These are phyloP conservation scores for Pichia sp. DNA, from an alignment of 1,139 yeast species.

Conservation along the genomic window DNA sequence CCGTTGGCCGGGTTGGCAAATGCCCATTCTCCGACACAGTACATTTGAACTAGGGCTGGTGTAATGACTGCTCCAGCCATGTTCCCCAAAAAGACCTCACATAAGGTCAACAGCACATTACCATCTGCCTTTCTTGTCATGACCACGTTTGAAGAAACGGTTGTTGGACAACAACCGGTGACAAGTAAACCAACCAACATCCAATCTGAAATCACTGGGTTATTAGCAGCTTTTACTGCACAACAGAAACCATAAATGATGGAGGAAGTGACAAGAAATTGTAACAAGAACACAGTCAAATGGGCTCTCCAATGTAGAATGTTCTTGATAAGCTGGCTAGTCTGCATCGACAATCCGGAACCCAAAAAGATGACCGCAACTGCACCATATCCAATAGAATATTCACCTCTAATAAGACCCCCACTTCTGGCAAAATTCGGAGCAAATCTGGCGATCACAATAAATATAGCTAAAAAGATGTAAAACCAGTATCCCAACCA, in stretches of 20 bases:
- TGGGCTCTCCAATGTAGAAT: conserved; percentile 78
- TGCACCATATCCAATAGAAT: conserved; percentile 76
- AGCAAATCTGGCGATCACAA: conserved; percentile 66
- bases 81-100: conserved; percentile 83
- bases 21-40: conserved; percentile 46
- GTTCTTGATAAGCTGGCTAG: conserved; percentile 50
- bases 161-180: conserved; percentile 84
- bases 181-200: conserved; percentile 72
- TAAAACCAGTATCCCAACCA: conserved; percentile 53
- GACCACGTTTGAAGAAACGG: conserved; percentile 81
- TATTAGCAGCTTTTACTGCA: conserved; percentile 54
- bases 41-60: conserved; percentile 77
- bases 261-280: conserved; percentile 68
- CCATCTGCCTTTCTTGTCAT: conserved; percentile 70
- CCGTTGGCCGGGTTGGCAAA: conserved; percentile 78
- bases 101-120: conserved; percentile 65
- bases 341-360: conserved; percentile 70
- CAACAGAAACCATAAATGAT: conserved; percentile 67
- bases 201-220: conserved; percentile 58
- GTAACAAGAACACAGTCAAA: conserved; percentile 53
- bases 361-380: conserved; percentile 78
- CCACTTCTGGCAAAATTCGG: conserved; percentile 81
- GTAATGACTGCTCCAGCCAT: conserved; percentile 79
- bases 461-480: conserved; percentile 56
- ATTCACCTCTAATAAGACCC: conserved; percentile 67